Evolutionary conservation across 768 basidiomycete genomes (phyloP).

Genomic region (Sarcomyxa edulis): DNA sequence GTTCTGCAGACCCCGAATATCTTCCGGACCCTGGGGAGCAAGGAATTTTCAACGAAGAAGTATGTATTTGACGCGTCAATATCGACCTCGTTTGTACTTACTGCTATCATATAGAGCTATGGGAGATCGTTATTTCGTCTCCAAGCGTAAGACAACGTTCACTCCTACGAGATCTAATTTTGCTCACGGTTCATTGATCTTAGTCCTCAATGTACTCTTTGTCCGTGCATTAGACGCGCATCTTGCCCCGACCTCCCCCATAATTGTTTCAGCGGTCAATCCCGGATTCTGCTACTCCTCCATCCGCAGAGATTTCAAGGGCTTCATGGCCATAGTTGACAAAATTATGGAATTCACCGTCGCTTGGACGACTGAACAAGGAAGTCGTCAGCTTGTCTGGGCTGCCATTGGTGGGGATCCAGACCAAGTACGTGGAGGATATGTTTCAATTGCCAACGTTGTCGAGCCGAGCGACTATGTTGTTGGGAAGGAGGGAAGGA

Average conservation of each 20-base stretch:
- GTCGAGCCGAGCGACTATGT: constrained; percentile 28
- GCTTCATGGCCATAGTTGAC: constrained; percentile 10
- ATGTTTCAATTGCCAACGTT: constrained; percentile 16
- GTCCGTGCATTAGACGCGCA: constrained; percentile 27
- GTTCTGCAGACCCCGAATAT: constrained; percentile 23
- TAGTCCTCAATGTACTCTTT: constrained; percentile 38
- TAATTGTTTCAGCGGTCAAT: constrained; percentile 30
- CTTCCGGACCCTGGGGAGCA: constrained; percentile 23
- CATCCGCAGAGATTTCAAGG: constrained; percentile 21
- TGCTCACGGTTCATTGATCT: background rate
- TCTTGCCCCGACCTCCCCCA: constrained; percentile 15
- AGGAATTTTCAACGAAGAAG: constrained; percentile 19
- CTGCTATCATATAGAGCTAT: constrained; percentile 7
- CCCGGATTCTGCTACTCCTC: constrained; percentile 39
- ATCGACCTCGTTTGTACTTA: background rate
- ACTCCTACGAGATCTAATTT: background rate
- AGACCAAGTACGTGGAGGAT: constrained; percentile 30
- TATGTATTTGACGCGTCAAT: constrained; percentile 8
- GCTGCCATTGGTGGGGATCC: no score
- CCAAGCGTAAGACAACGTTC: constrained; percentile 26
- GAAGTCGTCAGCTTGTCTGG: constrained; percentile 28
- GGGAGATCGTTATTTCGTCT: constrained; percentile 20
- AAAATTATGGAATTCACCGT: constrained; percentile 23
- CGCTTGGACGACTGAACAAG: constrained; percentile 31
- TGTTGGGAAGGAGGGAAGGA: constrained; percentile 23